Evolutionary conservation across 2,329 filamentous ascomycete genomes (phyloP).

Genomic region (Pseudopyricularia cyperi): DNA sequence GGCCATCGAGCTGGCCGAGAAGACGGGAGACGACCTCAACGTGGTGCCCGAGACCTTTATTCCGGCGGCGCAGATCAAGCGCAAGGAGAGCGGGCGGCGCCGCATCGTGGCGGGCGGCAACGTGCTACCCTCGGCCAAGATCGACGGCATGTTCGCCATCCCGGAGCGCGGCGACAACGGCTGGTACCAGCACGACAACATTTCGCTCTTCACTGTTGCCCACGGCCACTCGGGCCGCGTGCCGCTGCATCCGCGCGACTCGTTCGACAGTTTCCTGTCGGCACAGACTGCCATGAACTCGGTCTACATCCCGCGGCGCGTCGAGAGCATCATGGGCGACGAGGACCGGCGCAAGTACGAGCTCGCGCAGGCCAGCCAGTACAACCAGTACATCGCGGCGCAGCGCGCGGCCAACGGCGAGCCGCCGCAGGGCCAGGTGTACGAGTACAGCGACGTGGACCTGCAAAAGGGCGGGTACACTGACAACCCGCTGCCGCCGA

Average conservation of each 20-base stretch:
- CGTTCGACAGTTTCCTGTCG: slow-evolving; percentile 54
- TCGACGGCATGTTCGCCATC: slow-evolving; percentile 69
- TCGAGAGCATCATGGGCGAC: slow-evolving; percentile 66
- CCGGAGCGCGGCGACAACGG: slow-evolving; percentile 55
- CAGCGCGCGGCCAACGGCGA: slow-evolving; percentile 8
- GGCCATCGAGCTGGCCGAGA: slow-evolving; percentile 70
- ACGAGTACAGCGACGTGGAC: slow-evolving; percentile 33
- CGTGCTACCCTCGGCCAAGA: slow-evolving; percentile 56
- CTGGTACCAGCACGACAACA: slow-evolving; percentile 57
- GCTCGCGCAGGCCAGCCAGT: slow-evolving; percentile 47
- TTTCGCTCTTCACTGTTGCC: slow-evolving; percentile 42
- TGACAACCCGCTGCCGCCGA: slow-evolving; percentile 18
- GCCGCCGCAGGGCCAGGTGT: slow-evolving; percentile 29
- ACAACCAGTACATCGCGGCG: slow-evolving; percentile 18
- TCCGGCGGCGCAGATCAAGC: slow-evolving; percentile 32
- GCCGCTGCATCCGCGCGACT: slow-evolving; percentile 43
- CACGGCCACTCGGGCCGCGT: slow-evolving; percentile 24
- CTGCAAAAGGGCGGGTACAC: slow-evolving; percentile 25
- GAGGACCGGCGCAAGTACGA: slow-evolving; percentile 66
- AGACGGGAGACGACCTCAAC: slow-evolving; percentile 76
- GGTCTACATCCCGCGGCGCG: slow-evolving; percentile 51
- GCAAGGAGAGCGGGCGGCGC: slow-evolving; percentile 14
- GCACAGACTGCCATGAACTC: slow-evolving; percentile 42
- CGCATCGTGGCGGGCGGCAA: slow-evolving; percentile 27
- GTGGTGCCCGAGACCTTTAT: slow-evolving; percentile 78